A percentile compares a stretch with the other conserved stretches of the same genome.
phyloP scores from a whole-genome alignment of 1,284 basidiomycete genomes.

The Fomitopsis palustris region DNA sequence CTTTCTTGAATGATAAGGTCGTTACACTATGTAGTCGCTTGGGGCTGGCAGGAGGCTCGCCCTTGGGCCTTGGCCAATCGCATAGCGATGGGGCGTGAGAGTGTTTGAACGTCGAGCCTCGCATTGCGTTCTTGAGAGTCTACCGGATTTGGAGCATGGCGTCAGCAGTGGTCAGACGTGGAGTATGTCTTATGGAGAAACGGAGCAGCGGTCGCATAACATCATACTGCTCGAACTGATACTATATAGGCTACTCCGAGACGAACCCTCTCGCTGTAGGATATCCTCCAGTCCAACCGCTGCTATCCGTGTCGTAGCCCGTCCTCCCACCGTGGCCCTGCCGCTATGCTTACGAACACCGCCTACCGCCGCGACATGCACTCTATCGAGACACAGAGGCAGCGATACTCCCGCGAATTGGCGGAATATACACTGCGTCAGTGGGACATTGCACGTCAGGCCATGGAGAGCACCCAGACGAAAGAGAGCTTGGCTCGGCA shows the following conservation, averaged over 20 bases:
- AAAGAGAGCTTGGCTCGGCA: conserved; percentile 5
- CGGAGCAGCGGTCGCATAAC: conserved; percentile 18
- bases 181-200: conserved; percentile 16
- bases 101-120: background rate
- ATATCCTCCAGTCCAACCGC: background rate
- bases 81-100: background rate
- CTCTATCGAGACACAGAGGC: conserved; percentile 43
- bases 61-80: no score
- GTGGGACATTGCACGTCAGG: conserved; percentile 38
- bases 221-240: conserved; percentile 9
- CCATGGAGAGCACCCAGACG: conserved; percentile 17
- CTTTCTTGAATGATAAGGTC: no score
- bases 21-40: no score
- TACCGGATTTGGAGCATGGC: conserved; percentile 19
- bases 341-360: conserved; percentile 18
- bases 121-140: conserved; percentile 14
- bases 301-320: background rate
- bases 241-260: background rate
- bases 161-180: conserved; percentile 17
- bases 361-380: conserved; percentile 12
- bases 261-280: background rate
- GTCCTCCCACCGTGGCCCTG: background rate
- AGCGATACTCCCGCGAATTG: conserved; percentile 53
- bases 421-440: conserved; percentile 56
- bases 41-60: no score